Evolutionary conservation across 2,329 filamentous ascomycete species (phyloP), one percentile per base, ranked within the genome.

Genomic region (Chaetomium sp.): DNA sequence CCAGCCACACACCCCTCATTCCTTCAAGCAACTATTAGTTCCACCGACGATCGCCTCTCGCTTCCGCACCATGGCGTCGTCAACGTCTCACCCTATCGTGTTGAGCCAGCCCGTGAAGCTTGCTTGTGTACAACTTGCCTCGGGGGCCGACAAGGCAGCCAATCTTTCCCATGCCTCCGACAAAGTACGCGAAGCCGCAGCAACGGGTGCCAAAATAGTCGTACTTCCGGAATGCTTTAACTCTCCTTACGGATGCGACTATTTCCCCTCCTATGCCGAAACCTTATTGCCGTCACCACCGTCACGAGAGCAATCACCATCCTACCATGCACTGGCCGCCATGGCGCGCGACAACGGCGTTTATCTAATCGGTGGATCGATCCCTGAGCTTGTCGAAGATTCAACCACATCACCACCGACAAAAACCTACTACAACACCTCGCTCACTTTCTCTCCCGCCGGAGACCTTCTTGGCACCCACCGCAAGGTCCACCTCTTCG

Each of bases 151-250:
- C 76, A 99, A 99, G 76, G 69, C 84, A 9, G 80, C 80, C 62
- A 99, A 99, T 74, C 89, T 99, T 60, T 69, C 79, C 27, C 86
- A 86, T 69, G 92, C 94, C 10, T 86, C 88, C 55, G 78, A 79
- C 44, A 91, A 94, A 69, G 91, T 97, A 56, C 80, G 90, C 60
- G 85, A 90, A 70, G 92, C 94, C 5, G 86, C 90, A 32, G 71
- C 76, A 33, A 76, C 76, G 3, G 92, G 92, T 63, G 90, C 92
- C 58, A 84, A 88, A 55, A 84, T 99, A 57, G 86, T 97, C 62
- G 90, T 97, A 37, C 82, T 99, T 14, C 94, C 94, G 38, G 94
- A 99, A 76, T 99, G 94, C 79, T 99, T 99, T 84, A 99, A 99
- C 77, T 95, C 89, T 43, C 94, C 94, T 7, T 99, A 99, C 73